These are phyloP conservation scores for Amylostereum areolatum DNA, from an alignment of 1,284 basidiomycete genomes.

Conservation along the genomic window DNA sequence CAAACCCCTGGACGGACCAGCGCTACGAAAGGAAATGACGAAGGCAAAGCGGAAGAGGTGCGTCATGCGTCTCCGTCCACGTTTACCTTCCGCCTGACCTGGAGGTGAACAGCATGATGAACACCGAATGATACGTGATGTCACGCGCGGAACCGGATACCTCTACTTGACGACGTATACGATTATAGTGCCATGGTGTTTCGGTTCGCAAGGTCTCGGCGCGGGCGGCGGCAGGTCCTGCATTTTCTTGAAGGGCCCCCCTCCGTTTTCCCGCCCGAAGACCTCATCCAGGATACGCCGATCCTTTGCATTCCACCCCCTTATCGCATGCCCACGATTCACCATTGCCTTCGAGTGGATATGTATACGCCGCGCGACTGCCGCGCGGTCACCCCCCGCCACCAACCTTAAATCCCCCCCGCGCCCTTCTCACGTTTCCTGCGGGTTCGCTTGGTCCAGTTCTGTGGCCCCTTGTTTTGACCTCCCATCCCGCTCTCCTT, in stretches of 20 bases:
- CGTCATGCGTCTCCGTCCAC: conserved; percentile 5
- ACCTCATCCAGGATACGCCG: too few species aligned
- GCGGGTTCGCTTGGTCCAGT: not conserved
- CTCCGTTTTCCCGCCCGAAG: too few species aligned
- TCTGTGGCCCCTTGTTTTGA: not conserved
- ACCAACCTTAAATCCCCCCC: too few species aligned
- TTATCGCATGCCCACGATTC: too few species aligned
- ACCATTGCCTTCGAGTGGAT: not conserved
- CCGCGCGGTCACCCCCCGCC: not conserved
- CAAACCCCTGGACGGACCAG: conserved; percentile 93
- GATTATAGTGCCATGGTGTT: conserved; percentile 11
- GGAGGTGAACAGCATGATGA: not conserved
- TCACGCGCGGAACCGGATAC: not conserved
- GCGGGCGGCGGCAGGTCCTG: too few species aligned
- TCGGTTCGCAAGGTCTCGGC: not conserved
- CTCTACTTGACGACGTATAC: conserved; percentile 7
- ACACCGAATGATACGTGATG: conserved; percentile 14
- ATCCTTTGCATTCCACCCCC: too few species aligned
- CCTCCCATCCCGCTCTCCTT: not conserved
- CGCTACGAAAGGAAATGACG: conserved; percentile 97
- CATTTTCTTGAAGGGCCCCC: too few species aligned
- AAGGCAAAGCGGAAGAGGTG: conserved; percentile 97
- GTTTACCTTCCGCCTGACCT: not conserved
- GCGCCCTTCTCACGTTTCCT: not conserved
- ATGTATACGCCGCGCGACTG: not conserved